Evolutionary conservation across 306 rosid genomes (phyloP).

Genomic region (Cucumis hystrix): DNA sequence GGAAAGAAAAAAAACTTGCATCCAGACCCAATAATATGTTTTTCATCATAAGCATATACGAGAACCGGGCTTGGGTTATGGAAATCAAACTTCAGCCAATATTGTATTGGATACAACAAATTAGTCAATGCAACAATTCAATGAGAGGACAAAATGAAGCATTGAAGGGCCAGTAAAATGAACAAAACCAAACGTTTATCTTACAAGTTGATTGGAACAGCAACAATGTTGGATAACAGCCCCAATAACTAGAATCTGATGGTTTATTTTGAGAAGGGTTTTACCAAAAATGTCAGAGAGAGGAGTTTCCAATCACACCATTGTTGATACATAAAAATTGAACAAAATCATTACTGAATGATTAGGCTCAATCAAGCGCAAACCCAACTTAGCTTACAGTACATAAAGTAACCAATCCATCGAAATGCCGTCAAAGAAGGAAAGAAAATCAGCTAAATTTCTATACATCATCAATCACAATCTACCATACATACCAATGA

Average conservation of each 20-base stretch:
- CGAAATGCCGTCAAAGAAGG: neutral
- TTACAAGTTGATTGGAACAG: neutral
- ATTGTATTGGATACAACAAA: neutral
- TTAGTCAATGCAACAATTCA: neutral
- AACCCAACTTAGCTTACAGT: neutral
- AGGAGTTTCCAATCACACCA: neutral
- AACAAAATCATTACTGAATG: neutral
- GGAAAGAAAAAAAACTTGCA: neutral
- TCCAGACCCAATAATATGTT: neutral
- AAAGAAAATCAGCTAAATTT: neutral
- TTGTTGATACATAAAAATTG: neutral
- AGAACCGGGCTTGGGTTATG: neutral
- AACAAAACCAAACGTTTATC: neutral
- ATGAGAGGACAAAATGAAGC: neutral
- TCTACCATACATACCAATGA: neutral
- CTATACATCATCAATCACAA: neutral
- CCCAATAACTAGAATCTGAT: neutral
- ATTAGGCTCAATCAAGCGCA: neutral
- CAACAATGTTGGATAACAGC: neutral
- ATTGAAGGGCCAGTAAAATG: neutral
- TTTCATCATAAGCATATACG: no score
- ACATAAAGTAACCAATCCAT: neutral
- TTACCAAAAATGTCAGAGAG: neutral
- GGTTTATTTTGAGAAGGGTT: neutral
- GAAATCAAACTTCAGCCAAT: neutral